Conservation (phyloP, 306 rosid genomes). For the Alnus glutinosa region DNA sequence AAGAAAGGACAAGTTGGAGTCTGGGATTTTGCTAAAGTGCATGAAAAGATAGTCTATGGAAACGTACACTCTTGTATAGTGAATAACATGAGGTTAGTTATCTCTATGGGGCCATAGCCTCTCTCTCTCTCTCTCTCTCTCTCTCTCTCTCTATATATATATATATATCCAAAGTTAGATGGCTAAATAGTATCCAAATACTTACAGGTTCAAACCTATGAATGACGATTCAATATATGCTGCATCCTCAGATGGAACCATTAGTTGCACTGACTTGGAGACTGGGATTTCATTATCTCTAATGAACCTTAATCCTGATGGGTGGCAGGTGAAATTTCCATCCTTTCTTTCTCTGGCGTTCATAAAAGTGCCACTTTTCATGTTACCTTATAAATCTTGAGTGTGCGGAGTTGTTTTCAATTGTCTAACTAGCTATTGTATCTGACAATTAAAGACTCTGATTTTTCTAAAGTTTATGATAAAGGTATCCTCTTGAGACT, state of each 20-base stretch:
- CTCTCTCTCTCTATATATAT: slow-evolving; percentile 3
- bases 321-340: slow-evolving; percentile 72
- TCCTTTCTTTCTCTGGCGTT: slow-evolving; percentile 1
- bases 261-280: slow-evolving; percentile 76
- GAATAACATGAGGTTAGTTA: slow-evolving; percentile 80
- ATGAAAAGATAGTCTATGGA: slow-evolving; percentile 85
- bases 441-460: not conserved
- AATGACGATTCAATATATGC: slow-evolving; percentile 72
- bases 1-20: slow-evolving; percentile 99
- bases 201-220: slow-evolving; percentile 71
- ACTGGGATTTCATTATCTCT: slow-evolving; percentile 72
- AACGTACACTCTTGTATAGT: slow-evolving; percentile 77
- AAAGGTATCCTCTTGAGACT: not conserved
- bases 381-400: slow-evolving; percentile 1
- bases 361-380: not conserved
- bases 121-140: not conserved
- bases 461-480: not conserved
- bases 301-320: slow-evolving; percentile 79
- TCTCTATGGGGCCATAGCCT: slow-evolving; percentile 6
- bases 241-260: slow-evolving; percentile 92
- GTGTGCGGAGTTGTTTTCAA: slow-evolving; percentile 5
- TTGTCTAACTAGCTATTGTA: not conserved
- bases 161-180: slow-evolving; percentile 12
- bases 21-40: slow-evolving; percentile 79
- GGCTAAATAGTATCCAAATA: slow-evolving; percentile 19